Evolutionary conservation across 2,329 filamentous ascomycete genomes (phyloP), one percentile per base, ranked within the genome.

Genomic region (Botrytis galanthina): DNA sequence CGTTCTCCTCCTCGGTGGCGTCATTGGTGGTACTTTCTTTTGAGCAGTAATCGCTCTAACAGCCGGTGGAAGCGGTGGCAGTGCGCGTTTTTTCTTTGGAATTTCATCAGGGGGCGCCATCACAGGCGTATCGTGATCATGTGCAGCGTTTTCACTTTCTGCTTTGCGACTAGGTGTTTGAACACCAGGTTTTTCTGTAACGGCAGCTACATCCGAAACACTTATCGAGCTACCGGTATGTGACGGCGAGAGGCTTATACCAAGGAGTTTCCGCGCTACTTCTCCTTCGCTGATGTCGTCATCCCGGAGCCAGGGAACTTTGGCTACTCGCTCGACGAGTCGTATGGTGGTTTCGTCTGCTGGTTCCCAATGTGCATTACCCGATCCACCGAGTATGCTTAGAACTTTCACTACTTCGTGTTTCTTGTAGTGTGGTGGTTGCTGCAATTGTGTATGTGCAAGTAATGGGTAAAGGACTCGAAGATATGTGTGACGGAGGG

Each of bases 401-500:
- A 99, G 86, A 37, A 97, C 87, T 75, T 90, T 91, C 57, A 92
- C 84, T 59, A 99, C 89, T 81, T 98, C 95, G 60, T 95, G 89
- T 44, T 91, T 90, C 82, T 98, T 99, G 86, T 99, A 98, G 81
- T 97, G 91, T 1, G 93, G 94, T 32, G 95, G 91, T 71, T 93
- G 88, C 79, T 89, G 92, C 61, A 99, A 89, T 82, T 98, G 96
- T 2, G 95, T 98, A 81, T 99, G 93, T 54, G 93, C 92, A 35
- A 99, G 86, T 37, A 99, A 86, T 0, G 96, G 96, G 80, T 97
- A 94, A 20, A 99, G 85, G 6, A 99, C 96, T 46, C 96, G 91
- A 9, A 99, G 87, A 81, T 99, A 99, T 6, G 96, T 99, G 82
- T 99, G 96, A 54, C 95, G 90, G 73, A 99, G 85, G 29, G 89